Percentiles rank a stretch among this genome's conserved stretches.
Conservation (phyloP, 2,329 filamentous ascomycete genomes). For the Pyrenophora tritici-repentis region DNA sequence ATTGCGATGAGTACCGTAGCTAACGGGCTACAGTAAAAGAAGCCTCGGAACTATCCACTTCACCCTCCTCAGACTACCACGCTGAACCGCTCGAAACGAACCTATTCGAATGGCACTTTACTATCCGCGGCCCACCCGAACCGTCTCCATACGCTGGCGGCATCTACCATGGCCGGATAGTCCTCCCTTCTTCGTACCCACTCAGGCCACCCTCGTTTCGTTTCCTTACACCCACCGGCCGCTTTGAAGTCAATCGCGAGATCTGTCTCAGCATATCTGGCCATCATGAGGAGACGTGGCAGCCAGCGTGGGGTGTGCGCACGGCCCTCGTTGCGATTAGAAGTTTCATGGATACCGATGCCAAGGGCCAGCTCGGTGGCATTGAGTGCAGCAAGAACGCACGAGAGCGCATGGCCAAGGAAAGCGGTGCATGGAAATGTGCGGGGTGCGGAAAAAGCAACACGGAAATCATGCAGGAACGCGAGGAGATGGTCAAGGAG, state of each 20-base stretch:
- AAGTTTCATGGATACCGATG: constrained; percentile 91
- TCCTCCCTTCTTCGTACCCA: constrained; percentile 86
- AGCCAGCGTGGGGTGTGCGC: constrained; percentile 94
- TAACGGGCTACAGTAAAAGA: constrained; percentile 70
- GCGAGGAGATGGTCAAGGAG: constrained; percentile 62
- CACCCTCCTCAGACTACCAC: constrained; percentile 83
- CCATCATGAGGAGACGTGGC: constrained; percentile 98
- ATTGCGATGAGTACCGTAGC: constrained; percentile 7
- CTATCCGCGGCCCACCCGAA: constrained; percentile 82
- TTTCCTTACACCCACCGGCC: constrained; percentile 86
- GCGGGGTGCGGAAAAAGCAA: constrained; percentile 72
- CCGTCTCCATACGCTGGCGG: constrained; percentile 77
- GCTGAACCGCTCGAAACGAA: constrained; percentile 85
- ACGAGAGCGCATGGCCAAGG: constrained; percentile 69
- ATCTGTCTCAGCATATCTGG: constrained; percentile 94
- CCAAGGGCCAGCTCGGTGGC: constrained; percentile 86
- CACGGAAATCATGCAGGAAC: constrained; percentile 72
- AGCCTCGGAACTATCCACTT: constrained; percentile 79
- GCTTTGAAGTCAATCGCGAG: constrained; percentile 95
- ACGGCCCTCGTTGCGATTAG: constrained; percentile 81
- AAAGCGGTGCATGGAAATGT: constrained; percentile 71
- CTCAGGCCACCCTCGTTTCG: constrained; percentile 93
- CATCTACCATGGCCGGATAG: constrained; percentile 94
- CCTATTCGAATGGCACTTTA: constrained; percentile 99
- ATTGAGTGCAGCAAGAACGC: constrained; percentile 72